Evolutionary conservation across 257 asterid species (phyloP), one percentile per base, ranked within the genome.

Genomic region (Gentiana macrophylla): DNA sequence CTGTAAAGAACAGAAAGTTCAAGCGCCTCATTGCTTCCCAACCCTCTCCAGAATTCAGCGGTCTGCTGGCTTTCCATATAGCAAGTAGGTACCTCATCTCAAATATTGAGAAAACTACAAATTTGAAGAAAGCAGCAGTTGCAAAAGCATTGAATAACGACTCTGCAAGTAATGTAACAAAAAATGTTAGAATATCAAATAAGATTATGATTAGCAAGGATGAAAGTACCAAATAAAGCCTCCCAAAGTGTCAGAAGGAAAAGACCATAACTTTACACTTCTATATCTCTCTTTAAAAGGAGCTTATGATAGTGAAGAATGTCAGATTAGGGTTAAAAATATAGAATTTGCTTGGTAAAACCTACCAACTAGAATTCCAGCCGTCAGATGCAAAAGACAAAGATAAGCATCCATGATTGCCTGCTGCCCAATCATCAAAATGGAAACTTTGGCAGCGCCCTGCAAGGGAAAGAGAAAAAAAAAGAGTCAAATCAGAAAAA

Each of bases 371-470:
- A 92, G 75, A 63, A 92, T 86, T 68, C 99, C 97, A 10, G 99
- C 95, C n/a, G 97, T 92, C 53, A 92, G 95, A 77, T 88, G 99
- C 49, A 92, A 72, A 76, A 92, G 97, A 70, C 99, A 92, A 65
- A 88, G 77, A 70, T 92, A 92, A 53, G 99, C 91, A 72, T 92
- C 99, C 90, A 92, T 83, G 77, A 92, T 88, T 43, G 97, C 99
- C 60, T 92, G 97, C 65, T 92, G 99, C 52, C 97, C 99, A 53
- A 92, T 75, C 95, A 86, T 88, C 73, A 80, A 68, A 71, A 88
- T 78, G 12, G 99, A 92, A 68, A 92, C 99, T 82, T 92, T 92
- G 56, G 99, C 94, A 80, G 99, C 86, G 47, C 99, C 99, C 99
- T 88, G 60, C n/a, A 32, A 41, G 53, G 53, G 56, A 68, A 35